Conservation (phyloP, 768 basidiomycete genomes). For the Trametes villosa region DNA sequence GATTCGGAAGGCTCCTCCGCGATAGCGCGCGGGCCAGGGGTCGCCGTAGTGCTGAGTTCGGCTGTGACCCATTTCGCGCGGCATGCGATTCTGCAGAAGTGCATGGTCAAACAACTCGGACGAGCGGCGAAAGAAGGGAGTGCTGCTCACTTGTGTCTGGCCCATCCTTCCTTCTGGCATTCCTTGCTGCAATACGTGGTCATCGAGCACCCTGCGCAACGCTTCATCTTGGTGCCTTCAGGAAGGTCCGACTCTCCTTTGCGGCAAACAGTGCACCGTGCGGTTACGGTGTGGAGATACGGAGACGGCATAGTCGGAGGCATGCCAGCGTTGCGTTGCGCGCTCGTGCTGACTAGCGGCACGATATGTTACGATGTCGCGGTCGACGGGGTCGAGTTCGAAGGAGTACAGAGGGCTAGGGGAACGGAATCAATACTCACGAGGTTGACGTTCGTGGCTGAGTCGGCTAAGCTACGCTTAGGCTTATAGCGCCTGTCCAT, state of each 20-base stretch:
- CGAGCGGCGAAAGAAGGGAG: not conserved
- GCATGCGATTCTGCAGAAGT: not conserved
- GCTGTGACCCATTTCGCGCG: not conserved
- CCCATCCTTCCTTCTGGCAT: not conserved
- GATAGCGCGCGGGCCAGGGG: not conserved
- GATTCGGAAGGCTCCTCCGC: not conserved
- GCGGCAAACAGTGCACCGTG: not conserved
- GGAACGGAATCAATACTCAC: too few species aligned
- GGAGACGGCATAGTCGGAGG: not conserved
- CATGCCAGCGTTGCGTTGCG: too few species aligned
- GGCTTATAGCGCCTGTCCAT: too few species aligned
- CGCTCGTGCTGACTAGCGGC: too few species aligned
- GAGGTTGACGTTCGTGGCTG: too few species aligned
- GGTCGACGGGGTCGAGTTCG: too few species aligned
- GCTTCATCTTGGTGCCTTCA: not conserved
- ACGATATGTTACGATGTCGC: too few species aligned
- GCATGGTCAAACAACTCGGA: not conserved
- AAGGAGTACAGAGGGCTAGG: too few species aligned
- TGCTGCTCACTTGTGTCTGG: not conserved
- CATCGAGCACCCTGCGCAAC: not conserved
- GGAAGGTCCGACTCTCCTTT: not conserved
- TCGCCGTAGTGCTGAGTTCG: not conserved
- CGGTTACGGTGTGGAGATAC: not conserved
- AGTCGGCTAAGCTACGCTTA: too few species aligned
- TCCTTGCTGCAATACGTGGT: slow-evolving; percentile 1